Evolutionary conservation across 148 eudicot species (phyloP).

Genomic region (Rhododendron ferrugineum): DNA sequence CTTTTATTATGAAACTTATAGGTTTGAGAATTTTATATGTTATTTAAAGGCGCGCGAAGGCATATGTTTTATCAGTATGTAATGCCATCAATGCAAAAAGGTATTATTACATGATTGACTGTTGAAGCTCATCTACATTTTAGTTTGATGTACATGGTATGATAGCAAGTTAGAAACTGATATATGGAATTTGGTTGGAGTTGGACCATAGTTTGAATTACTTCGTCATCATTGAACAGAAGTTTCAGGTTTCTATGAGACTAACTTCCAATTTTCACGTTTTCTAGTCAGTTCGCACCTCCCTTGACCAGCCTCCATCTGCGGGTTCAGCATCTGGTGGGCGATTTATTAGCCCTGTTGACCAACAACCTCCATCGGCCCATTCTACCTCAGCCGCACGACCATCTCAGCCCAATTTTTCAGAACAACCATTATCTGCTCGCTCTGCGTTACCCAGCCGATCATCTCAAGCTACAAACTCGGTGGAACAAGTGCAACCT

Average conservation of each 20-base stretch:
- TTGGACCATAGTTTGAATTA: slow-evolving; percentile 1
- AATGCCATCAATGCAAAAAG: background rate
- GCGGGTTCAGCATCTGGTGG: slow-evolving; percentile 27
- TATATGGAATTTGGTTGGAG: background rate
- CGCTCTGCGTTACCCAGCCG: slow-evolving; percentile 11
- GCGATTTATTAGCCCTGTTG: slow-evolving; percentile 29
- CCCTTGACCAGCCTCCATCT: slow-evolving; percentile 38
- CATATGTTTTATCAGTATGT: background rate
- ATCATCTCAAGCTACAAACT: slow-evolving; percentile 24
- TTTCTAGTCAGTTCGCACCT: slow-evolving; percentile 48
- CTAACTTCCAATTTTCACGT: slow-evolving; percentile 9
- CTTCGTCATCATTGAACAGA: background rate
- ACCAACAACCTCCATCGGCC: slow-evolving; percentile 29
- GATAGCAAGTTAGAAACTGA: background rate
- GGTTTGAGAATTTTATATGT: background rate
- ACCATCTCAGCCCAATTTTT: slow-evolving; percentile 20
- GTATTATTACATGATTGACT: background rate
- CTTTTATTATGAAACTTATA: background rate
- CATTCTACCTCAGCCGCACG: slow-evolving; percentile 31
- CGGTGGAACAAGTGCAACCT: slow-evolving; percentile 29
- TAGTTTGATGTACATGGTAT: background rate
- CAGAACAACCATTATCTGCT: slow-evolving; percentile 26
- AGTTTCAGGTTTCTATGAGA: background rate
- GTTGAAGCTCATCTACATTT: background rate
- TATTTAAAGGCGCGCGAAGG: background rate